Evolutionary conservation across 805 yeast species (phyloP).

Genomic region (Brettanomyces naardenensis): DNA sequence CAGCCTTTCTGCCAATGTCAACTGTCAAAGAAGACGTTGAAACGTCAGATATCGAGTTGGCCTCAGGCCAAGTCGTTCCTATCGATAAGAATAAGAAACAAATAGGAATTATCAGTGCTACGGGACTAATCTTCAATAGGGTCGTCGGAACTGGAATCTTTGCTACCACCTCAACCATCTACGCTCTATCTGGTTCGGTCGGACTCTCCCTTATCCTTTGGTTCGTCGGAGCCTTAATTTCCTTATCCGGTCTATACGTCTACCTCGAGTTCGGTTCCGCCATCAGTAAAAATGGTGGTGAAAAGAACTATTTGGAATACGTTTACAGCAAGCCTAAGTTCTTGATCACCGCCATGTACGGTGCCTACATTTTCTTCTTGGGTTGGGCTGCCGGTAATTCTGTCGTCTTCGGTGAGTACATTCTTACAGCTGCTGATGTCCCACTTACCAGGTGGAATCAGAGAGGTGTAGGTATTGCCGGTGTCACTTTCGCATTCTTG

Average conservation of each 20-base stretch:
- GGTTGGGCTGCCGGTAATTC: conserved; percentile 89
- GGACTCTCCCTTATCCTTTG: conserved; percentile 67
- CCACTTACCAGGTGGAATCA: conserved; percentile 72
- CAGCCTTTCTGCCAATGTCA: too few species aligned
- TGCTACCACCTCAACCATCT: conserved; percentile 59
- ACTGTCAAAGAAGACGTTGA: too few species aligned
- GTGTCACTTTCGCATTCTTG: conserved; percentile 62
- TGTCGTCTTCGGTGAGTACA: conserved; percentile 70
- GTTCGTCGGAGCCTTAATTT: conserved; percentile 67
- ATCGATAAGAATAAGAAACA: conserved; percentile 36
- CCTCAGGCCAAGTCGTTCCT: conserved; percentile 8
- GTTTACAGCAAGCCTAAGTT: conserved; percentile 61
- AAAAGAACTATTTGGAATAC: conserved; percentile 70
- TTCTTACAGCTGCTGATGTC: conserved; percentile 63
- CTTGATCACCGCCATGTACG: conserved; percentile 25
- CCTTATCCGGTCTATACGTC: conserved; percentile 54
- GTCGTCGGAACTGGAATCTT: conserved; percentile 74
- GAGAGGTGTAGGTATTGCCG: conserved; percentile 68
- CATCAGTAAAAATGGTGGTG: conserved; percentile 64
- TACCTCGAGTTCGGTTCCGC: conserved; percentile 70
- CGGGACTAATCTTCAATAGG: conserved; percentile 50
- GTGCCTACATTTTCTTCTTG: conserved; percentile 62
- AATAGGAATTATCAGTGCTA: conserved; percentile 34
- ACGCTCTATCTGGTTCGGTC: conserved; percentile 54
- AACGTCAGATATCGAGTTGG: too few species aligned